Conservation (phyloP, 305 asterid species). For the Salvia sclarea region DNA sequence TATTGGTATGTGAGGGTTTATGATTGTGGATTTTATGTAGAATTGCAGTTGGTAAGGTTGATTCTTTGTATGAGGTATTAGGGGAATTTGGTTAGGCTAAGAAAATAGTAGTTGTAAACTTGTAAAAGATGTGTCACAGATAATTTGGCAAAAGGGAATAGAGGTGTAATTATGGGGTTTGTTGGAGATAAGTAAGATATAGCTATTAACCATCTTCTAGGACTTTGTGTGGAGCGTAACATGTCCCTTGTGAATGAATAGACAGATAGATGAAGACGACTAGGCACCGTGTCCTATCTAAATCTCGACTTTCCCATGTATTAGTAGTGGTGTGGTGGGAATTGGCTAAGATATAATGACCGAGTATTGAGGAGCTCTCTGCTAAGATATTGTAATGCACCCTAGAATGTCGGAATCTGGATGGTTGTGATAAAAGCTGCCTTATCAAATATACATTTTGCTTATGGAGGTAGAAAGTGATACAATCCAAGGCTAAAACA, state of each 20-base stretch:
- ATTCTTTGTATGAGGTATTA: slow-evolving; percentile 1
- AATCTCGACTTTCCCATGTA: not conserved
- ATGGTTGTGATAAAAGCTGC: not conserved
- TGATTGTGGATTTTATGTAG: not conserved
- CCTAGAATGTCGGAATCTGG: slow-evolving; percentile 8
- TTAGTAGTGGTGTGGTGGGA: not conserved
- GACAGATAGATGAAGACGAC: not conserved
- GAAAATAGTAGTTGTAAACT: not conserved
- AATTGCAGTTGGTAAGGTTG: not conserved
- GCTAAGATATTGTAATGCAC: not conserved
- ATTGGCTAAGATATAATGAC: not conserved
- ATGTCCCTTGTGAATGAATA: not conserved
- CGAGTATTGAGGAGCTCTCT: not conserved
- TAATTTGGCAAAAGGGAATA: not conserved
- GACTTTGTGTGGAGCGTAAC: not conserved
- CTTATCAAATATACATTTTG: not conserved
- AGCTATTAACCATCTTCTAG: not conserved
- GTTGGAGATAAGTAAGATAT: not conserved
- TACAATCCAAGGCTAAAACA: not conserved
- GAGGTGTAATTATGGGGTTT: not conserved
- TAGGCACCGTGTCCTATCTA: not conserved
- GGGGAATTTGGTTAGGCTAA: not conserved
- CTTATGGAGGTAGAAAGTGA: not conserved
- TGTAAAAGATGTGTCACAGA: not conserved
- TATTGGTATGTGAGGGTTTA: not conserved